Evolutionary conservation across 2,329 filamentous ascomycete genomes (phyloP), one percentile per base, ranked within the genome.

Genomic region (Diaporthe longicolla): DNA sequence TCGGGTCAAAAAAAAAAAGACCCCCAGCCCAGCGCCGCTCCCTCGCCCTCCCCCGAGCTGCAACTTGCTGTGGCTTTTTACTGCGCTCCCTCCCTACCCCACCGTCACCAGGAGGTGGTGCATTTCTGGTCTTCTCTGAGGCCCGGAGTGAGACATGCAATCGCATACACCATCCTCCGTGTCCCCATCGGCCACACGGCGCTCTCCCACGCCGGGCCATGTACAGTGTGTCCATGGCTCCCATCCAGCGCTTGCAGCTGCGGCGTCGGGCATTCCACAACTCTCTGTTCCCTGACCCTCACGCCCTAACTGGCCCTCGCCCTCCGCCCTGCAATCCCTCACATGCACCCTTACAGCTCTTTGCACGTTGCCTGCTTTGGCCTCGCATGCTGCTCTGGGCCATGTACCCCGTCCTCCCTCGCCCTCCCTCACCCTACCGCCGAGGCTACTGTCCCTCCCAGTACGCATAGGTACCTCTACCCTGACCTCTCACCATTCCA

Each of bases 161-260:
- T 52, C 37, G 63, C 45, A 32, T 66, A 52, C 52, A 52, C n/a
- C 48, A 43, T 52, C 55, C 57, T 58, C 45, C 32, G 37, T 71
- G 45, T 71, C n/a, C 29, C 45, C n/a, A 43, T 24, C 45, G 26
- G 37, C 57, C 43, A 61, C 26, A 61, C 48, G 45, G 57, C 57
- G 35, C 48, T 54, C 45, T 63, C 45, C 55, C 69, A 71, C 32
- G 69, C 40, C 43, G 43, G 52, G 32, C n/a, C 55, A 61, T 54
- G 55, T 71, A 61, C 55, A 58, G 58, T 54, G 55, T 71, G 35
- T 71, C 43, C 58, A 71, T 66, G 45, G 29, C 63, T 66, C 61
- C 17, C 69, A 50, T 71, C 45, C 55, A 71, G 57, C 57, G 45
- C 69, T 54, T 71, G 69, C 58, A 71, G 55, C 69, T 71, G 69